Base-by-base conservation (phyloP, 805 yeast genomes). In the Saturnispora saitoi region DNA sequence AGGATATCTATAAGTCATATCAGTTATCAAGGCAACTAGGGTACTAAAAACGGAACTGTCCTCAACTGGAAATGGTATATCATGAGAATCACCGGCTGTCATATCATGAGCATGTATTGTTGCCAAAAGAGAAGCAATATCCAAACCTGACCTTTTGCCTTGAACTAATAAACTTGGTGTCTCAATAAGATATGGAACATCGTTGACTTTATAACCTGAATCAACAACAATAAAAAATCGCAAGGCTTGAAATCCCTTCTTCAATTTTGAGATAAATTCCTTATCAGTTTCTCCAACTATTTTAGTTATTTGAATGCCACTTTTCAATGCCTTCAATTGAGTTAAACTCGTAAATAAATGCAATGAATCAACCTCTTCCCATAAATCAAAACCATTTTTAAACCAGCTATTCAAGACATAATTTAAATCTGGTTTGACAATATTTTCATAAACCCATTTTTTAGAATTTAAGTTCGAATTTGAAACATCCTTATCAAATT, bases 361-460 rank as follows among this genome's bases (percentile, higher is more conserved):
- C 44, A 70, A 58, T 0, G 90, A 79, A 51, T 78, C 61, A 44
- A 85, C 70, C 64, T 90, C 98, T 67, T 90, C 98, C 98, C 98
- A 90, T 38, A 90, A 70, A 66, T 90, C 97, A 67, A 86, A 91
- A n/a, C 87, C 82, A 4, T 66, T 64, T 10, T 65, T 61, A 11
- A 66, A 58, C 96, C 96, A 91, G 57, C 76, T 72, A 4, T 64
- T 58, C 15, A 74, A 54, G 20, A 85, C 72, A 56, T 81, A 91
- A 45, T 71, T 67, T 57, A 90, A 73, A 66, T 90, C 97, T 1
- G 82, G 81, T 59, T 76, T 77, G 19, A 89, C 57, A 11, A 86
- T 67, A 31, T 76, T 70, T 19, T 66, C 49, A 58, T 77, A 83
- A 26, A 83, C 61, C 42, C 51, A 57, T 26, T 56, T 43, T 10